Base-by-base conservation (phyloP, 1,284 basidiomycete genomes). In the Apiotrichum laibachii region DNA sequence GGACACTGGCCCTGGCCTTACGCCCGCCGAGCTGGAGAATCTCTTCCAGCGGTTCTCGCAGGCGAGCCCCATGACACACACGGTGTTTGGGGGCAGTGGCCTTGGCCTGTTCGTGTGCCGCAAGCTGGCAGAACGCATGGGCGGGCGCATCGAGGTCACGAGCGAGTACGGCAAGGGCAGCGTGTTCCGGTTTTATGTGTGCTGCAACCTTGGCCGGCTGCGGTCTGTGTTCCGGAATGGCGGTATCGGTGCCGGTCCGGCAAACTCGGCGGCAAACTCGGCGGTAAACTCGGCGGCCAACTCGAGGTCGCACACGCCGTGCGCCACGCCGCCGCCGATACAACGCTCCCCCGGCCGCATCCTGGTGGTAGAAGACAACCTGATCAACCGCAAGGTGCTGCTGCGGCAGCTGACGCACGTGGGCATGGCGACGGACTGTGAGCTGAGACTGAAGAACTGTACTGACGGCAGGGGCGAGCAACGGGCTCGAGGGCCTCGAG, bases 401-500 rank as follows among this genome's bases (percentile, higher is more conserved):
- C 61, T 63, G 47, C 69, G 76, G 0, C 77, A 78, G 53, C 63
- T 80, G 16, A 61, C 60, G 19, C 72, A 70, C 49, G 67, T 69
- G 1, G 71, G 71, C 5, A 60, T 70, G 31, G 61, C 56, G 9
- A 69, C 67, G n/a, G 65, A 67, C 39, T 62, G 72, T 18, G 77
- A 31, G 26, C 7, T 7, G 26, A 31, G 26, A 31, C 26, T 31
- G 26, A 31, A 3, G 26, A n/a, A n/a, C n/a, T n/a, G n/a, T n/a
- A n/a, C n/a, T n/a, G n/a, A n/a, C n/a, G 26, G 26, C 26, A 31
- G 26, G 4, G 26, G 26, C 77, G 1, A 66, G 67, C 40, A 67
- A 80, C 59, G 80, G 80, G 8, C 67, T 75, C 5, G 77, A 80
- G 58, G 80, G 74, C 7, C 64, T 81, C 26, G 72, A 79, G 31